These are phyloP conservation scores for Penicillium sp. DNA, from an alignment of 2,329 filamentous ascomycete genomes.

Conservation along the genomic window DNA sequence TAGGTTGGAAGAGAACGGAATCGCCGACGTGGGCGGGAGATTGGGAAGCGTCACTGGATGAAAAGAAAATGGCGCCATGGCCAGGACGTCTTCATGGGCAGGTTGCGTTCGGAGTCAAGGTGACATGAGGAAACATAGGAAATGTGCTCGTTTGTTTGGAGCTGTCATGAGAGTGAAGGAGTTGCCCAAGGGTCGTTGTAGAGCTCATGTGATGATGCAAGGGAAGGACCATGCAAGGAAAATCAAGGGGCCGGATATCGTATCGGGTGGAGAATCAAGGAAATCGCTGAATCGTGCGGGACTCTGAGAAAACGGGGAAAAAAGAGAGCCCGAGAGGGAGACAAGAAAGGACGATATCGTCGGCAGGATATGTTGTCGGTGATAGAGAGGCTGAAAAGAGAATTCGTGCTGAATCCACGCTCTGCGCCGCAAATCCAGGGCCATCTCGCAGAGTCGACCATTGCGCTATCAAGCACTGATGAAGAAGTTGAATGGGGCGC, in stretches of 20 bases:
- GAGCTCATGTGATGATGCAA: constrained; percentile 18
- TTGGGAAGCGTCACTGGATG: constrained; percentile 14
- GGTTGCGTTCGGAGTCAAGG: neutral
- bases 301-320: constrained; percentile 4
- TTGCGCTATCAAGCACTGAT: constrained; percentile 6
- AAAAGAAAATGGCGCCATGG: neutral
- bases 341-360: constrained; percentile 17
- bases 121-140: constrained; percentile 15
- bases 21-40: constrained; percentile 22
- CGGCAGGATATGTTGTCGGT: constrained; percentile 11
- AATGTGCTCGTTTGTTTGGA: constrained; percentile 4
- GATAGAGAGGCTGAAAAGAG: constrained; percentile 2
- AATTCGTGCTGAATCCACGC: constrained; percentile 4
- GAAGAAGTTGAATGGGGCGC: constrained; percentile 8
- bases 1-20: constrained; percentile 27
- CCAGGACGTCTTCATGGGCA: constrained; percentile 6
- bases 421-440: constrained; percentile 8
- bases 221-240: constrained; percentile 11
- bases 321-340: constrained; percentile 12
- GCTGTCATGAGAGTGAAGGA: constrained; percentile 10
- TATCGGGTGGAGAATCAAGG: constrained; percentile 6
- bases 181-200: constrained; percentile 13
- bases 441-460: constrained; percentile 8
- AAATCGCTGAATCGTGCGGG: constrained; percentile 11
- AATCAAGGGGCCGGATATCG: constrained; percentile 7